These are phyloP conservation scores for Penicillium sp. DNA, from an alignment of 2,329 filamentous ascomycete genomes.

Conservation along the genomic window DNA sequence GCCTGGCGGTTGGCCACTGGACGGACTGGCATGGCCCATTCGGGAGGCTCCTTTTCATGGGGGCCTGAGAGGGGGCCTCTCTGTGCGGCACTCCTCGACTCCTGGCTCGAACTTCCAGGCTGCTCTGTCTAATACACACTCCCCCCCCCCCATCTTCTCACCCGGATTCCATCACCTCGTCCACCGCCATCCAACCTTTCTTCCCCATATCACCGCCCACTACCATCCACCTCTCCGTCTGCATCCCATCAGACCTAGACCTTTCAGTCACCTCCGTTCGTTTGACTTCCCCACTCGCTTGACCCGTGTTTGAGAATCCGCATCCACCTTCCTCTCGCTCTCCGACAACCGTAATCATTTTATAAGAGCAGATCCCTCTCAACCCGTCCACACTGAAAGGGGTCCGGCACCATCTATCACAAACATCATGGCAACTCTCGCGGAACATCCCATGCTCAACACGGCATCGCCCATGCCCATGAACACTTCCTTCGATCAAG, in stretches of 20 bases:
- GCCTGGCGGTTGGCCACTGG: not conserved
- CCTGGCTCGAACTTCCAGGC: conserved; percentile 5
- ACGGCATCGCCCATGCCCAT: conserved; percentile 27
- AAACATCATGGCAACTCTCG: conserved; percentile 30
- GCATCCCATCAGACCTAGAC: too few relatives aligned
- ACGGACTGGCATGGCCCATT: not conserved
- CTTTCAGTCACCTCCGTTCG: too few relatives aligned
- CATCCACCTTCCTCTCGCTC: too few relatives aligned
- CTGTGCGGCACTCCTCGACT: conserved; percentile 8
- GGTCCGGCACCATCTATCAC: not conserved
- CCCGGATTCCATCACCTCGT: conserved; percentile 4
- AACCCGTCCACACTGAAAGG: not conserved
- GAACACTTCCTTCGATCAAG: conserved; percentile 37
- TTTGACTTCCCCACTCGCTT: too few relatives aligned
- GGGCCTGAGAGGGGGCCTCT: conserved; percentile 1
- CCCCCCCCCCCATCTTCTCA: conserved; percentile 7
- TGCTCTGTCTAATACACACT: conserved; percentile 2
- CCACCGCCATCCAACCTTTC: not conserved
- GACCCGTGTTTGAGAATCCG: too few relatives aligned
- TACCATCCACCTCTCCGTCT: too few relatives aligned
- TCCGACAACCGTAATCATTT: too few relatives aligned
- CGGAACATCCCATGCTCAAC: conserved; percentile 29
- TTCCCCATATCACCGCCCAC: conserved; percentile 1
- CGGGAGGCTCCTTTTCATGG: conserved; percentile 10
- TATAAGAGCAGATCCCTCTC: not conserved